Evolutionary conservation across 306 rosid species (phyloP).

Genomic region (Benincasa hispida): DNA sequence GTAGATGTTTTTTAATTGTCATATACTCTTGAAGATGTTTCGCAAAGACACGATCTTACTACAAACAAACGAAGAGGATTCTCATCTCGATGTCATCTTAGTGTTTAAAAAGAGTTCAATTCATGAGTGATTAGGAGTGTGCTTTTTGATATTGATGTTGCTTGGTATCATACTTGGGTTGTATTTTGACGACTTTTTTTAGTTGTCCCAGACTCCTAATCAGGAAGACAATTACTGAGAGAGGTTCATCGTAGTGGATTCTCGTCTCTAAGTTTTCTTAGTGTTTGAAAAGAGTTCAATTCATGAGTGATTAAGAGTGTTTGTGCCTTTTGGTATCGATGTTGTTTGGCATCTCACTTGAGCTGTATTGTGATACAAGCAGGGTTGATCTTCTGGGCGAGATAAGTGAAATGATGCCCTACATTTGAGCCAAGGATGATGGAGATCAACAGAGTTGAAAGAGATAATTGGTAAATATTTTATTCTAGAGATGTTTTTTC

Average conservation of each 20-base stretch:
- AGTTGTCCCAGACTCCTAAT: background rate
- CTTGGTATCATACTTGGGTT: background rate
- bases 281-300: background rate
- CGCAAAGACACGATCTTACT: background rate
- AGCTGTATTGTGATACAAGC: background rate
- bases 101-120: background rate
- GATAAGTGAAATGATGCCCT: background rate
- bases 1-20: too few relatives aligned
- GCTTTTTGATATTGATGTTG: background rate
- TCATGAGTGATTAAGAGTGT: background rate
- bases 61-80: background rate
- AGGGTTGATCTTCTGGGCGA: background rate
- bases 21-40: background rate
- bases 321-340: background rate
- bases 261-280: background rate
- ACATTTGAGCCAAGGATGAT: background rate
- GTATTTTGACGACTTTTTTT: background rate
- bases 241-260: background rate
- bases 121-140: background rate
- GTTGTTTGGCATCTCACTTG: background rate
- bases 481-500: background rate
- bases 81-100: background rate
- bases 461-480: background rate
- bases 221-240: background rate
- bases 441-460: background rate